Evolutionary conservation across 179 eudicot genomes (phyloP), one percentile per base, ranked within the genome.

Genomic region (Amaranthus tricolor): DNA sequence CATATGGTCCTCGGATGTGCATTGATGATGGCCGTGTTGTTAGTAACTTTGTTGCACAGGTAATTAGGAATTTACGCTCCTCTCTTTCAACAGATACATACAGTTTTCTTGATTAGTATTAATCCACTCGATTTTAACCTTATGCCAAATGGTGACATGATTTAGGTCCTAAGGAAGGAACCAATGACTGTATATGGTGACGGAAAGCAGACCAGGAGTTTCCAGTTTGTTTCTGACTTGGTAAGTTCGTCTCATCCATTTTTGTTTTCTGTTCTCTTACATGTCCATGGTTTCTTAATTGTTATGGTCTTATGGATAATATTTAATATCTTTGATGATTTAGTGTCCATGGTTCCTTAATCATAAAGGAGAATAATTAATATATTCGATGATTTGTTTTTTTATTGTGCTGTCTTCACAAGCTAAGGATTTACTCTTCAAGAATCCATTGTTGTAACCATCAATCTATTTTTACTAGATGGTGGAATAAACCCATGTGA

Each of bases 21-120:
- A 94, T 94, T 19, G 98, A 94, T 66, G 98, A 94, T 82, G 98
- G 98, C 5, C 97, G 98, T 73, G 98, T 94, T 61, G 98, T 94
- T 60, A 92, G 98, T 79, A 94, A 94, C 84, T 94, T 94, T 78
- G 98, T 94, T 68, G 98, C 98, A 44, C 98, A 93, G 98, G 98
- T 91, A 79, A 70, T 16, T 40, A 8, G 21, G 47, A 70, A 57
- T 52, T 24, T 31, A 15, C 0, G 0, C 44, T 7, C 47, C 66
- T 70, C 72, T 75, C 15, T 24, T 54, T 44, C 12, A 12, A 0
- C 19, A 9, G 5, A 58, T 70, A 51, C 14, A 15, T 77, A 15
- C 16, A 56, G 45, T 16, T 24, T 31, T 16, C 44, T 54, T 20
- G 14, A 14, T 47, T 43, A 19, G 70, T 66, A 19, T 31, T 31